phyloP scores from a whole-genome alignment of 1,284 basidiomycete genomes.

The Pholiota adiposa region DNA sequence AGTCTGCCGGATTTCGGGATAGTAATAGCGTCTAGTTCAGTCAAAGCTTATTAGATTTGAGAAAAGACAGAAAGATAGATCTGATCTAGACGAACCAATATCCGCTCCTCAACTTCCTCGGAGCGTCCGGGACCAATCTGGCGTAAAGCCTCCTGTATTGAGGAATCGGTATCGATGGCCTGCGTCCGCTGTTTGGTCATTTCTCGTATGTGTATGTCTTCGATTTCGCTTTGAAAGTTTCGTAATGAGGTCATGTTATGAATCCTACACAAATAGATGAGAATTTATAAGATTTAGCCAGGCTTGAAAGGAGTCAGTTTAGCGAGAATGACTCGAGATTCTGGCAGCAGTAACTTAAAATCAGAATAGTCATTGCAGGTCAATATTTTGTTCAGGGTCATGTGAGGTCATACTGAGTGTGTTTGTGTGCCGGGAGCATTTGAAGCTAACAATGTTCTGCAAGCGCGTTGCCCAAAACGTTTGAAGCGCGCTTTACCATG shows the following conservation, averaged over 20 bases:
- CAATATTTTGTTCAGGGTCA: constrained; percentile 7
- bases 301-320: constrained; percentile 22
- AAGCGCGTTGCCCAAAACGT: background rate
- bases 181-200: constrained; percentile 60
- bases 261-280: background rate
- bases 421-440: background rate
- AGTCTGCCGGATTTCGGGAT: constrained; percentile 44
- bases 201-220: constrained; percentile 70
- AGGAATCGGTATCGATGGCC: constrained; percentile 12
- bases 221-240: constrained; percentile 76
- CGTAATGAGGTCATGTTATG: constrained; percentile 62
- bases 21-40: constrained; percentile 51
- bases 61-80: background rate
- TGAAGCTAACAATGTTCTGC: background rate
- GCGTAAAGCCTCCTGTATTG: background rate
- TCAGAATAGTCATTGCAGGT: constrained; percentile 21
- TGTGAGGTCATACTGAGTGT: constrained; percentile 4
- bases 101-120: constrained; percentile 56
- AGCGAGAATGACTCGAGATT: constrained; percentile 19
- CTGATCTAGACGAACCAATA: constrained; percentile 52
- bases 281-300: constrained; percentile 14
- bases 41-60: constrained; percentile 10
- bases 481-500: no score
- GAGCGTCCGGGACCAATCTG: constrained; percentile 3
- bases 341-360: no score